Evolutionary conservation across 306 rosid species (phyloP).

Genomic region (Prunus fruticosa): DNA sequence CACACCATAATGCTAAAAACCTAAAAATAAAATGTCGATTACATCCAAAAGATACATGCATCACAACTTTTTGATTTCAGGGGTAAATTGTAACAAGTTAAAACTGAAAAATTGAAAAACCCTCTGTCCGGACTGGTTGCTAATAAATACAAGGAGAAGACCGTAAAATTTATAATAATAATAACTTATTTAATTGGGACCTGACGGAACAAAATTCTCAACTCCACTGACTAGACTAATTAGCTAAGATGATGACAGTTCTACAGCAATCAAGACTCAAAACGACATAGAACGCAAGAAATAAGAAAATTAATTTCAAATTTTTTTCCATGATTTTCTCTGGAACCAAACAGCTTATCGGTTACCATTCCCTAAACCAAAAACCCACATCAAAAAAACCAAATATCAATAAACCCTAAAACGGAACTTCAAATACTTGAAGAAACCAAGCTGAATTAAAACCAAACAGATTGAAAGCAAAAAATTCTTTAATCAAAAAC

Average conservation of each 20-base stretch:
- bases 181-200: neutral
- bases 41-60: neutral
- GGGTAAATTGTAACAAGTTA: neutral
- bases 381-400: conserved; percentile 34
- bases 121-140: conserved; percentile 6
- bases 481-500: conserved; percentile 19
- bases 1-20: neutral
- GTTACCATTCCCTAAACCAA: conserved; percentile 20
- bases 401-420: conserved; percentile 43
- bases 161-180: neutral
- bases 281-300: neutral
- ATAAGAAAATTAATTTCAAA: neutral
- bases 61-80: neutral
- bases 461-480: conserved; percentile 27
- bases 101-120: conserved; percentile 1
- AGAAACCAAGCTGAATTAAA: conserved; percentile 9
- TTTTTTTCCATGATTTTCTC: conserved; percentile 10
- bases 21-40: neutral
- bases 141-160: neutral
- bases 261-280: conserved; percentile 17
- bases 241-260: conserved; percentile 3
- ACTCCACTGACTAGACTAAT: conserved; percentile 13
- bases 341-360: conserved; percentile 16
- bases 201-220: conserved; percentile 3
- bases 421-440: neutral